A percentile compares a stretch with the other conserved stretches of the same genome.
phyloP scores from a whole-genome alignment of 1,284 basidiomycete genomes.

The Pseudozyma thailandica region DNA sequence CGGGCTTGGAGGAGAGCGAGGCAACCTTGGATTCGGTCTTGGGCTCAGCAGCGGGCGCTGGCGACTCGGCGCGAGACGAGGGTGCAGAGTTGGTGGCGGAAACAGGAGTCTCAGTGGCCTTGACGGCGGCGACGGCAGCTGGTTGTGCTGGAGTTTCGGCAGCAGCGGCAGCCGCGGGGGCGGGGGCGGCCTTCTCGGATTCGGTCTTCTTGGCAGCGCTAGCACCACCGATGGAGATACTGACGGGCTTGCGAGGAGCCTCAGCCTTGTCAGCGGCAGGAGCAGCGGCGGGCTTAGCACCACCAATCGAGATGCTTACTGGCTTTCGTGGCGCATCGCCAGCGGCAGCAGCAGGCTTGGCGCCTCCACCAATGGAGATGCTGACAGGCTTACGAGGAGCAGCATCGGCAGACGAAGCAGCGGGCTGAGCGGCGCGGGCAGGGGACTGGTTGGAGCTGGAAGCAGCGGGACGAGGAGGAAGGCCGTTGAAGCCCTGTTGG shows the following conservation, averaged over 20 bases:
- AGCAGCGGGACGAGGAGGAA: constrained; percentile 49
- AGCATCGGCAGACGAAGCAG: constrained; percentile 20
- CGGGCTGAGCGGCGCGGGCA: constrained; percentile 16
- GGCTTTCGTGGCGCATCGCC: constrained; percentile 44
- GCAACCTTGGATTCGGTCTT: constrained; percentile 43
- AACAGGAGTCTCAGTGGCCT: constrained; percentile 40
- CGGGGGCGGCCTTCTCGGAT: constrained; percentile 19
- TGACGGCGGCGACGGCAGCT: constrained; percentile 48
- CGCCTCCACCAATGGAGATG: constrained; percentile 65
- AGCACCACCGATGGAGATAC: constrained; percentile 62
- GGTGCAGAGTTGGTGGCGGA: constrained; percentile 33
- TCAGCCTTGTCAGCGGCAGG: constrained; percentile 32
- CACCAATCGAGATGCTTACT: constrained; percentile 63
- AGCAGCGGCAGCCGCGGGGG: constrained; percentile 27
- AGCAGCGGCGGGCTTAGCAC: constrained; percentile 42
- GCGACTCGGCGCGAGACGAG: constrained; percentile 51
- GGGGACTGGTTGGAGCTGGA: constrained; percentile 41
- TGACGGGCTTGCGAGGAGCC: constrained; percentile 42
- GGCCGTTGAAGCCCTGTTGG: constrained; percentile 39
- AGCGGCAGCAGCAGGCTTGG: constrained; percentile 32
- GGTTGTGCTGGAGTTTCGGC: constrained; percentile 34
- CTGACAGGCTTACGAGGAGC: constrained; percentile 62
- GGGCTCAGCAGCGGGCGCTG: constrained; percentile 37
- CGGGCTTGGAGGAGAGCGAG: constrained; percentile 32
- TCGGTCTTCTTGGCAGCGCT: constrained; percentile 40